phyloP scores from a whole-genome alignment of 1,284 basidiomycete genomes.

The Sparassis latifolia region DNA sequence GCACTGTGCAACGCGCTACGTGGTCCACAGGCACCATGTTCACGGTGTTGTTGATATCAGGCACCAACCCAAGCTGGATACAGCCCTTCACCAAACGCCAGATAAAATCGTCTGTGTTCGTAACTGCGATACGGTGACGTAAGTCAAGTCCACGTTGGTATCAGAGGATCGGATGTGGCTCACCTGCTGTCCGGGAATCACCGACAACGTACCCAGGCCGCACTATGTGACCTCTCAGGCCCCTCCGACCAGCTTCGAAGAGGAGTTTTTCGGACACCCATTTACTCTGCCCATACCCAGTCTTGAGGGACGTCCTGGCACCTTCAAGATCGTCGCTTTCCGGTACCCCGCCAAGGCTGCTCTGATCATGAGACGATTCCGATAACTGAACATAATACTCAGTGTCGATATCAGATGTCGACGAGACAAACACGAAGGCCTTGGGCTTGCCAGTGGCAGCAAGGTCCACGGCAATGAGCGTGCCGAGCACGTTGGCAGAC shows the following conservation, averaged over 20 bases:
- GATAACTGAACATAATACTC: slow-evolving; percentile 87
- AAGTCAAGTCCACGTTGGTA: slow-evolving; percentile 6
- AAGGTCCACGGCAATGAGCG: slow-evolving; percentile 78
- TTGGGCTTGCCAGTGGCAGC: slow-evolving; percentile 76
- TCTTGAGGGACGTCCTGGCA: slow-evolving; percentile 70
- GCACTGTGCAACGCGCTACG: slow-evolving; percentile 79
- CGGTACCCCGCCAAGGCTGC: slow-evolving; percentile 60
- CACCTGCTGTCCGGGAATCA: slow-evolving; percentile 81
- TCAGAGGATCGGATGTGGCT: slow-evolving; percentile 21
- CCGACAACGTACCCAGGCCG: slow-evolving; percentile 97
- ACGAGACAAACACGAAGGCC: slow-evolving; percentile 86
- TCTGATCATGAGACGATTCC: slow-evolving; percentile 52
- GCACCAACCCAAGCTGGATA: slow-evolving; percentile 90
- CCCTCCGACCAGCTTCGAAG: slow-evolving; percentile 85
- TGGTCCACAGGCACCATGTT: slow-evolving; percentile 99
- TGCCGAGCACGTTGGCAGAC: slow-evolving; percentile 87
- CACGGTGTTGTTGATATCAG: slow-evolving; percentile 97
- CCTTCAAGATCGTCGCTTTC: slow-evolving; percentile 93
- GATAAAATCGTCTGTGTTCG: slow-evolving; percentile 99
- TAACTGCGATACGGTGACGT: slow-evolving; percentile 47
- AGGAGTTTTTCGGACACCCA: slow-evolving; percentile 97
- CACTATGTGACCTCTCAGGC: slow-evolving; percentile 84
- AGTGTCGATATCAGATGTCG: slow-evolving; percentile 90
- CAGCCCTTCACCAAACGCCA: slow-evolving; percentile 99
- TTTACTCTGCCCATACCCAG: slow-evolving; percentile 96